Evolutionary conservation across 23 red algal species (phyloP).

Genomic region (Agarophyton chilense): DNA sequence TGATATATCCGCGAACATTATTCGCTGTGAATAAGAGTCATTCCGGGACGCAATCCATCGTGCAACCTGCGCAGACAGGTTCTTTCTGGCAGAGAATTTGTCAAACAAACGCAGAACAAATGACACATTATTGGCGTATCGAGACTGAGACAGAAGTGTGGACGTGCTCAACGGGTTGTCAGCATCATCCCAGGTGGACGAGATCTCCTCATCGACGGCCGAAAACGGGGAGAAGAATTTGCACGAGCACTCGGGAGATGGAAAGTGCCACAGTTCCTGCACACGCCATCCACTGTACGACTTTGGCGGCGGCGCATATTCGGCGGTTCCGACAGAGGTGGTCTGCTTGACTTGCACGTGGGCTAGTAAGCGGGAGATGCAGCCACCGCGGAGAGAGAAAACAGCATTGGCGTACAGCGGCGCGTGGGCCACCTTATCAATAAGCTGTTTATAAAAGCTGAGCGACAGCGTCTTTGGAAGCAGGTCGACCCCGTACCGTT

Average conservation of each 20-base stretch:
- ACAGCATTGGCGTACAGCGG: conserved; percentile 27
- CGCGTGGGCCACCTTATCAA: conserved; percentile 39
- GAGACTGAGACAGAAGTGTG: background rate
- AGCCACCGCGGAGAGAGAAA: conserved; percentile 48
- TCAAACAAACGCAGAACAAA: conserved; percentile 8
- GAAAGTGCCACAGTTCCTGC: conserved; percentile 54
- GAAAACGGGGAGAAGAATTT: conserved; percentile 45
- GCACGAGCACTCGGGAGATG: conserved; percentile 54
- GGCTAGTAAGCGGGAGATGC: conserved; percentile 52
- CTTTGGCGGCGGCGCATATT: conserved; percentile 31
- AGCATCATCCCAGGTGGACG: conserved; percentile 42
- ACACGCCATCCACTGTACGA: conserved; percentile 46
- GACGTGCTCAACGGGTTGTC: conserved; percentile 21
- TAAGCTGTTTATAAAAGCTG: conserved; percentile 59
- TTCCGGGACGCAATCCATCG: conserved; percentile 22
- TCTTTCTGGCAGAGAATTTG: background rate
- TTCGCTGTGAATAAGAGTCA: background rate
- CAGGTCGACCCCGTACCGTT: conserved; percentile 47
- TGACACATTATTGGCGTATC: background rate
- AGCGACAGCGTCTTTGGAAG: conserved; percentile 62
- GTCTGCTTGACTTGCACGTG: conserved; percentile 19
- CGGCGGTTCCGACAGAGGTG: background rate
- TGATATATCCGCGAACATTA: conserved; percentile 22
- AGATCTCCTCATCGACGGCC: conserved; percentile 57
- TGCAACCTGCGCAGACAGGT: conserved; percentile 8